Evolutionary conservation across 768 basidiomycete species (phyloP).

Genomic region (Tylopilus balloui): DNA sequence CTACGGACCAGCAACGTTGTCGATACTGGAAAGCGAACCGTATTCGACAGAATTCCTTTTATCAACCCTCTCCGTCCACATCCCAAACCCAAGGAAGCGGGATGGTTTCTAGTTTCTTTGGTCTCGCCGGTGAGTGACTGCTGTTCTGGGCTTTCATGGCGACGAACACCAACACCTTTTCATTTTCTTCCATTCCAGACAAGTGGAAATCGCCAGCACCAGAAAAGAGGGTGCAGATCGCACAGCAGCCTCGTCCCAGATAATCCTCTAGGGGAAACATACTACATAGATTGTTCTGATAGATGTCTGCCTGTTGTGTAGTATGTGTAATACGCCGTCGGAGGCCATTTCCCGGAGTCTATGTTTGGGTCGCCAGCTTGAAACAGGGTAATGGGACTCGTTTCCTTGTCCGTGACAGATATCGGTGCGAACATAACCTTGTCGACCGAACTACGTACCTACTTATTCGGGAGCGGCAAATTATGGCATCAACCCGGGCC

Average conservation of each 20-base stretch:
- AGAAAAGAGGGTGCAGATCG: slow-evolving; percentile 19
- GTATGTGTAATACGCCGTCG: not conserved
- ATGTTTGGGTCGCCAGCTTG: not conserved
- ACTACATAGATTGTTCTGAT: not conserved
- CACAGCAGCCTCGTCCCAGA: slow-evolving; percentile 10
- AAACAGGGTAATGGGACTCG: too few species aligned
- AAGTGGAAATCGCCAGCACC: slow-evolving; percentile 23
- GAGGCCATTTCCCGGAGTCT: not conserved
- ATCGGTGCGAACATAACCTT: too few species aligned
- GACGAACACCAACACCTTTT: too few species aligned
- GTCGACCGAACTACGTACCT: too few species aligned
- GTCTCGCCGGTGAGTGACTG: slow-evolving; percentile 21
- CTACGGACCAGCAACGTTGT: slow-evolving; percentile 24
- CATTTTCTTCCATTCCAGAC: slow-evolving; percentile 7
- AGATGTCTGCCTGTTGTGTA: not conserved
- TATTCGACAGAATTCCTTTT: slow-evolving; percentile 27
- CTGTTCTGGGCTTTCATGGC: not conserved
- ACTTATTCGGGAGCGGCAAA: too few species aligned
- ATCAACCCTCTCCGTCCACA: slow-evolving; percentile 20
- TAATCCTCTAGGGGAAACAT: not conserved
- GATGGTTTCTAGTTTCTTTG: slow-evolving; percentile 16
- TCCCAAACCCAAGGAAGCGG: slow-evolving; percentile 9
- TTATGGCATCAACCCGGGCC: too few species aligned
- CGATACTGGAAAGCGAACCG: slow-evolving; percentile 31
- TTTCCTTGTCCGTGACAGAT: too few species aligned